Percentiles rank a stretch among this genome's conserved stretches.
Evolutionary conservation across 257 asterid genomes (phyloP).

Genomic region (Leptodermis oblonga): DNA sequence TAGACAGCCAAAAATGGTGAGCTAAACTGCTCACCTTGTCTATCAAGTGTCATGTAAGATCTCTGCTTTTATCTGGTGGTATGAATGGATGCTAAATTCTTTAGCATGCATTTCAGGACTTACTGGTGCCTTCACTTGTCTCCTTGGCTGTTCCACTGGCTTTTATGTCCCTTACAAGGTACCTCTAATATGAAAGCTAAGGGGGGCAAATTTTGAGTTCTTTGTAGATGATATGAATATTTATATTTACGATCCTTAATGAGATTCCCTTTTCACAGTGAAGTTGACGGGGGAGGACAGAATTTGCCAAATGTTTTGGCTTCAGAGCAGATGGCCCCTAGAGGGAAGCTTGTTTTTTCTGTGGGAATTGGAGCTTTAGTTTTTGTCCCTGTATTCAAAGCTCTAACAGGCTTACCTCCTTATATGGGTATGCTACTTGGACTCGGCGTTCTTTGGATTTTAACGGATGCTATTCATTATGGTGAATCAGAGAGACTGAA

Average conservation of each 20-base stretch:
- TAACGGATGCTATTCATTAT: conserved; percentile 94
- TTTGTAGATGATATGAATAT: not conserved
- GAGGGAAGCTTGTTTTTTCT: conserved; percentile 87
- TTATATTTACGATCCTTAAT: conserved; percentile 1
- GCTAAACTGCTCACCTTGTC: not conserved
- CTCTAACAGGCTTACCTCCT: conserved; percentile 89
- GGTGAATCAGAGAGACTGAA: conserved; percentile 92
- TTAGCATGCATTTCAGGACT: conserved; percentile 50
- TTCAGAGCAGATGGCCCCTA: conserved; percentile 93
- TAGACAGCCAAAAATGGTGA: not conserved
- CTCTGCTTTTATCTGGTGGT: not conserved
- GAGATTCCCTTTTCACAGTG: conserved; percentile 43
- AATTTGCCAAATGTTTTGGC: conserved; percentile 59
- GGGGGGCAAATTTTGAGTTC: conserved; percentile 5
- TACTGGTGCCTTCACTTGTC: conserved; percentile 60
- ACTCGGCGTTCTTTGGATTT: conserved; percentile 91
- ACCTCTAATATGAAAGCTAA: conserved; percentile 23
- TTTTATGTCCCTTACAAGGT: conserved; percentile 94
- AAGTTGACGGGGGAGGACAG: conserved; percentile 71
- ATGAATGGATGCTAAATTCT: conserved; percentile 5
- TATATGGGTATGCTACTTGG: conserved; percentile 96
- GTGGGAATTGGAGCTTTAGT: conserved; percentile 84
- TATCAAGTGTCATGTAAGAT: not conserved
- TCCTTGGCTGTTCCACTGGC: conserved; percentile 94
- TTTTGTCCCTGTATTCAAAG: conserved; percentile 87